Evolutionary conservation across 805 yeast genomes (phyloP), one percentile per base, ranked within the genome.

Genomic region (Zygosaccharomyces pseudorouxii): DNA sequence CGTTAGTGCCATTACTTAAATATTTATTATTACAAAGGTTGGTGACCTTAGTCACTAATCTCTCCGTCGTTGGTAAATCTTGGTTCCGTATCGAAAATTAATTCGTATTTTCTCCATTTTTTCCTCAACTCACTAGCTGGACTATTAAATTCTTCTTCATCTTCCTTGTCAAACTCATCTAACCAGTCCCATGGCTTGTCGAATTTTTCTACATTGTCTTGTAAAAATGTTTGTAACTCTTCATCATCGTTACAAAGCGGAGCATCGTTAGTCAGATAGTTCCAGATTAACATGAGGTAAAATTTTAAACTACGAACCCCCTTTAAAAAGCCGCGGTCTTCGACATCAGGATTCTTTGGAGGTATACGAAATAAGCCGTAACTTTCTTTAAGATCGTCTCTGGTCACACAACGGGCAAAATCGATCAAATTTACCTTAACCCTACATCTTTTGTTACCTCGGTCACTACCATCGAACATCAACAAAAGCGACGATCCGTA

Each of bases 341-440:
- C 82, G 12, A 46, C 38, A 8, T 73, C 68, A 1, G 80, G 79
- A 57, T 82, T 81, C 36, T 65, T 71, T 1, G 97, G 97, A 3
- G 97, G 96, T 46, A 81, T 84, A 1, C 78, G 74, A 14, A 77
- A 74, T 11, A 66, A 58, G 12, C 64, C 64, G 0, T 74, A 68
- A 14, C 72, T 59, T 53, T 57, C 60, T 11, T 54, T 49, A 36
- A 72, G 70, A 49, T 78, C 79, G 38, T 79, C 83, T 2, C 80
- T 80, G 28, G 89, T 85, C 12, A 89, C 84, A 60, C 95, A 86
- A 63, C 90, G 96, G 1, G 98, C 98, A 74, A 93, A 93, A 69
- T 93, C 99, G 56, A 93, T 93, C 47, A 95, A 77, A 53, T 89
- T 80, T n/a, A 89, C 80, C 52, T 66, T 68, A 31, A 70, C 67